phyloP scores from a whole-genome alignment of 2,329 filamentous ascomycete genomes.

The Blumeriella jaapii region DNA sequence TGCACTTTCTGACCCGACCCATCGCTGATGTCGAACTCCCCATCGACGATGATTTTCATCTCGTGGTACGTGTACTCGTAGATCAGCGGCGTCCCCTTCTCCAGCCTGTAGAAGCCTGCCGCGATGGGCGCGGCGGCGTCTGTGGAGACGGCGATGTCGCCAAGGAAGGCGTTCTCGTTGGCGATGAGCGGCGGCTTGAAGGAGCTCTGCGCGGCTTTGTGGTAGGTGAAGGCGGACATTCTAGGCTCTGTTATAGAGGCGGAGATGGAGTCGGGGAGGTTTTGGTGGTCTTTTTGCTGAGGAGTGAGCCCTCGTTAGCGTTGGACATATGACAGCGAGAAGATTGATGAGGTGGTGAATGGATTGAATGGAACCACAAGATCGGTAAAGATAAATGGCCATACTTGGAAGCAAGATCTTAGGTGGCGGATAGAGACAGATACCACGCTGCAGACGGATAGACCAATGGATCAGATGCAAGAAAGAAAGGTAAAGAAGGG shows the following conservation, averaged over 20 bases:
- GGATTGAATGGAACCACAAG: no score
- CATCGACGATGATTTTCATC: slow-evolving; percentile 57
- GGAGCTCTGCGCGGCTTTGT: slow-evolving; percentile 39
- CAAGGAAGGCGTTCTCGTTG: slow-evolving; percentile 51
- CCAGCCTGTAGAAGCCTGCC: slow-evolving; percentile 48
- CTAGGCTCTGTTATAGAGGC: slow-evolving; percentile 4
- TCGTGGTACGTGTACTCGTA: slow-evolving; percentile 55
- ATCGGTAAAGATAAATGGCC: no score
- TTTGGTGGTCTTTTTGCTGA: slow-evolving; percentile 21
- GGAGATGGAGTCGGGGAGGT: no score
- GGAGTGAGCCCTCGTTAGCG: slow-evolving; percentile 26
- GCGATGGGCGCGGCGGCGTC: slow-evolving; percentile 44
- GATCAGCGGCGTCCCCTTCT: slow-evolving; percentile 49
- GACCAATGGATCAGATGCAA: no score
- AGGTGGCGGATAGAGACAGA: no score
- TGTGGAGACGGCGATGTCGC: slow-evolving; percentile 38
- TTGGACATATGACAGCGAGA: no score
- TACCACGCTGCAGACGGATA: no score
- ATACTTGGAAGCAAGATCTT: no score
- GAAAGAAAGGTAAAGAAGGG: no score
- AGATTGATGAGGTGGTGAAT: no score
- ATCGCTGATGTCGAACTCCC: slow-evolving; percentile 47
- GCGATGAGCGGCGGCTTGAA: slow-evolving; percentile 51
- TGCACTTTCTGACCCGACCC: slow-evolving; percentile 46
- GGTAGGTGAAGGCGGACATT: slow-evolving; percentile 31